phyloP scores from a whole-genome alignment of 1,139 yeast species.

The Candida albicans region DNA sequence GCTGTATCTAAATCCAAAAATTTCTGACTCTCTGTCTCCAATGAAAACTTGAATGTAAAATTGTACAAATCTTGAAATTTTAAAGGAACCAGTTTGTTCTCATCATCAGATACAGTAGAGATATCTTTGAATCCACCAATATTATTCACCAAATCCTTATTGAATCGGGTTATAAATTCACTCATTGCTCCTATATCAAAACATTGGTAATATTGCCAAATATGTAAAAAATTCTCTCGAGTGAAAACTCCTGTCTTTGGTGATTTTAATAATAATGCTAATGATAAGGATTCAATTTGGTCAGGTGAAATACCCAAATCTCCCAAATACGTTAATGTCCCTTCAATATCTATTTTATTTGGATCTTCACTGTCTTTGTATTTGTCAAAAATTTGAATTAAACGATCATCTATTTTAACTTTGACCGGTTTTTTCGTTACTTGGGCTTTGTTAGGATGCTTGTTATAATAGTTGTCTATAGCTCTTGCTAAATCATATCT shows the following conservation, averaged over 20 bases:
- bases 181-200: constrained; percentile 52
- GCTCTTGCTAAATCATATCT: constrained; percentile 33
- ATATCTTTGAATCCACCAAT: constrained; percentile 8
- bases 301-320: constrained; percentile 75
- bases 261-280: constrained; percentile 67
- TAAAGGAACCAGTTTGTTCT: constrained; percentile 12
- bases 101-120: no score
- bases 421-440: not conserved
- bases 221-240: constrained; percentile 46
- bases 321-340: constrained; percentile 64
- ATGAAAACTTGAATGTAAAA: constrained; percentile 66
- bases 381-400: constrained; percentile 27
- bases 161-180: constrained; percentile 34
- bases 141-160: constrained; percentile 31
- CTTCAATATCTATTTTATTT: constrained; percentile 62
- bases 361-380: constrained; percentile 30
- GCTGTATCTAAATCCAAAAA: constrained; percentile 65
- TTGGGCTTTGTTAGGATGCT: constrained; percentile 15
- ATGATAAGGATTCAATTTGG: constrained; percentile 64
- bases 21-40: constrained; percentile 59
- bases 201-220: constrained; percentile 51
- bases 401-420: constrained; percentile 17
- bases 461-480: constrained; percentile 25
- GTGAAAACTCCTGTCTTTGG: constrained; percentile 66
- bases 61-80: constrained; percentile 61